Evolutionary conservation across 345 rosid genomes (phyloP), one percentile per base, ranked within the genome.

Genomic region (Pistacia atlantica): DNA sequence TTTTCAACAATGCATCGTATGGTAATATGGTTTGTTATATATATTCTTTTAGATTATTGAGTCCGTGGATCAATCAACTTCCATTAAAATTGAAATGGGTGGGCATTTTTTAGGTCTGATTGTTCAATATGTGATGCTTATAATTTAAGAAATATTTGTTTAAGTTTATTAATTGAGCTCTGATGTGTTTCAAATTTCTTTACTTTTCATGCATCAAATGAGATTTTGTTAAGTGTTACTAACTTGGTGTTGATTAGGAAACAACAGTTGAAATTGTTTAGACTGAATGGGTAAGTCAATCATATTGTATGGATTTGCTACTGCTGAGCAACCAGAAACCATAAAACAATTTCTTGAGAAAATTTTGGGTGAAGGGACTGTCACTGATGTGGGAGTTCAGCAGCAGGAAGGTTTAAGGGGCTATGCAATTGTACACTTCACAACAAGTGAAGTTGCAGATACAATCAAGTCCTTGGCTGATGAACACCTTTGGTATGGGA

Each of bases 381-480:
- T 82, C 35, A 67, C 9, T 67, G 71, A 65, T 3, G 55, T 78
- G 31, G 8, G 54, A 17, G 66, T 82, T 49, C 28, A 31, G 58
- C 42, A 66, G 60, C 18, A 5, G 11, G 60, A 28, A n/a, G 80
- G 80, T 2, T 35, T 8, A 57, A 80, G 82, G 72, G 67, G 69
- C 48, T 13, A n/a, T 37, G 86, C 82, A 4, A 67, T 3, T n/a
- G 86, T 83, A 56, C 75, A 74, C 68, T 83, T 83, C 78, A 78
- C 75, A 20, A 46, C 51, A n/a, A 17, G 16, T 8, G 52, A 69
- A 35, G 49, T 49, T 5, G 77, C 75, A 0, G 35, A 77, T 6
- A n/a, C 11, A 0, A 38, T 80, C 11, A 78, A 42, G 33, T 71
- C 38, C 22, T 11, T 77, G 13, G 64, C 77, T 31, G 35, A n/a